Evolutionary conservation across 345 rosid species (phyloP).

Genomic region (Aquilaria malaccensis): DNA sequence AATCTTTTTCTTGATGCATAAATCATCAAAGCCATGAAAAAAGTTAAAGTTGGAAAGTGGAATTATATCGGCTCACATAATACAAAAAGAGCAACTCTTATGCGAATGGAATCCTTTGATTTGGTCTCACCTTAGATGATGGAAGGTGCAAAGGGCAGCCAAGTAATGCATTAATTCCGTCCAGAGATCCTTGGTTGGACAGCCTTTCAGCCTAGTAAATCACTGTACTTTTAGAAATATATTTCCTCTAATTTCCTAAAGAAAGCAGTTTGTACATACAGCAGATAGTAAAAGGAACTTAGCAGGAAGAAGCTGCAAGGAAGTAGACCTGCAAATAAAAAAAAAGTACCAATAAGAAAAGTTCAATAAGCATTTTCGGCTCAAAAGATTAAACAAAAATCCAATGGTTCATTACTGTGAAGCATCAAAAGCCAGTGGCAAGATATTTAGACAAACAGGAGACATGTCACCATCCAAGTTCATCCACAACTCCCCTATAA

Average conservation of each 20-base stretch:
- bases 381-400: constrained; percentile 5
- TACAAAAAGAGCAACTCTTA: no score
- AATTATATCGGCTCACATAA: no score
- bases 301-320: constrained; percentile 69
- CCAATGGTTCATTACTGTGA: constrained; percentile 34
- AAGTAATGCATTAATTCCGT: constrained; percentile 81
- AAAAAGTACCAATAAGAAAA: constrained; percentile 10
- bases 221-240: neutral
- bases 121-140: constrained; percentile 48
- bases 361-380: constrained; percentile 4
- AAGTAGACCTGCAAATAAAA: constrained; percentile 40
- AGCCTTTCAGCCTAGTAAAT: constrained; percentile 58
- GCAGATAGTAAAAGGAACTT: constrained; percentile 67
- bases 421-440: constrained; percentile 51
- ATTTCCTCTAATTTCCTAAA: constrained; percentile 3
- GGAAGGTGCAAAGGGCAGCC: constrained; percentile 91
- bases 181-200: constrained; percentile 77
- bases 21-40: no score
- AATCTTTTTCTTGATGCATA: no score
- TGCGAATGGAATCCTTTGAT: neutral
- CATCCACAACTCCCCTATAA: constrained; percentile 85
- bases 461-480: constrained; percentile 84
- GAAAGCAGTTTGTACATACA: constrained; percentile 36
- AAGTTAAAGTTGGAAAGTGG: no score
- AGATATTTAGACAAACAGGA: constrained; percentile 73